These are phyloP conservation scores for Tieghemiomyces parasiticus DNA, from an alignment of 192 early-diverging fungal genomes.

Conservation along the genomic window DNA sequence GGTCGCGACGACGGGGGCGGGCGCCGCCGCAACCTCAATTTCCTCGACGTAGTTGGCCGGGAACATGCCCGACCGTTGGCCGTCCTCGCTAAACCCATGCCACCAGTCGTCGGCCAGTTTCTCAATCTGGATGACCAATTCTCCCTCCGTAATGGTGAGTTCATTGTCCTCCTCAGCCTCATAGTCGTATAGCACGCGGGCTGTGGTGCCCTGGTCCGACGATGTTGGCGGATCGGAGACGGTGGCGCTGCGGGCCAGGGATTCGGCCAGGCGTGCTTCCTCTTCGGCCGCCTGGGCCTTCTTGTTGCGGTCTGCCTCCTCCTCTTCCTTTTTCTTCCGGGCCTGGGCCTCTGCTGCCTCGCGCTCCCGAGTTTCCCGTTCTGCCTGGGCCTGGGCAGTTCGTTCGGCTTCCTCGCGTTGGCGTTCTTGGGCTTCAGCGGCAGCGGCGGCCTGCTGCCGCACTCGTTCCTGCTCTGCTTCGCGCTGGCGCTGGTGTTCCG, in stretches of 20 bases:
- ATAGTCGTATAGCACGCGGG: slow-evolving; percentile 63
- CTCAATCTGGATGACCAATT: slow-evolving; percentile 60
- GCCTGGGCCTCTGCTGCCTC: slow-evolving; percentile 18
- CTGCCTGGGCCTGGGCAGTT: slow-evolving; percentile 16
- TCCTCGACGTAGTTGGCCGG: slow-evolving; percentile 56
- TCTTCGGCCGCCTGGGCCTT: slow-evolving; percentile 17
- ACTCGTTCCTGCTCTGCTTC: slow-evolving; percentile 13
- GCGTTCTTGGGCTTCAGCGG: no score
- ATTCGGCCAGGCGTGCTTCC: slow-evolving; percentile 11
- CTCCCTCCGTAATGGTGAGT: slow-evolving; percentile 68
- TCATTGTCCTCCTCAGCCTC: slow-evolving; percentile 72
- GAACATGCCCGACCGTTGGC: slow-evolving; percentile 61
- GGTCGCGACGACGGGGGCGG: no score
- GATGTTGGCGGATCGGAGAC: no score
- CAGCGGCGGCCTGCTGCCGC: no score
- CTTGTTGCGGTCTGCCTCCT: slow-evolving; percentile 18
- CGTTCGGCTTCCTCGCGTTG: slow-evolving; percentile 14
- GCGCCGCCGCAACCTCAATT: slow-evolving; percentile 22
- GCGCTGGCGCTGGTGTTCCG: slow-evolving; percentile 14
- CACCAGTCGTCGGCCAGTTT: slow-evolving; percentile 88
- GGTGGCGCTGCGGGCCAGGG: no score
- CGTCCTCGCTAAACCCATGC: slow-evolving; percentile 66
- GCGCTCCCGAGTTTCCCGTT: slow-evolving; percentile 20
- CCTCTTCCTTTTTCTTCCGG: slow-evolving; percentile 12
- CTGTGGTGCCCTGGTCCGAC: slow-evolving; percentile 29